Conservation (phyloP, 768 basidiomycete genomes). For the Lactifluus hygrophoroides region DNA sequence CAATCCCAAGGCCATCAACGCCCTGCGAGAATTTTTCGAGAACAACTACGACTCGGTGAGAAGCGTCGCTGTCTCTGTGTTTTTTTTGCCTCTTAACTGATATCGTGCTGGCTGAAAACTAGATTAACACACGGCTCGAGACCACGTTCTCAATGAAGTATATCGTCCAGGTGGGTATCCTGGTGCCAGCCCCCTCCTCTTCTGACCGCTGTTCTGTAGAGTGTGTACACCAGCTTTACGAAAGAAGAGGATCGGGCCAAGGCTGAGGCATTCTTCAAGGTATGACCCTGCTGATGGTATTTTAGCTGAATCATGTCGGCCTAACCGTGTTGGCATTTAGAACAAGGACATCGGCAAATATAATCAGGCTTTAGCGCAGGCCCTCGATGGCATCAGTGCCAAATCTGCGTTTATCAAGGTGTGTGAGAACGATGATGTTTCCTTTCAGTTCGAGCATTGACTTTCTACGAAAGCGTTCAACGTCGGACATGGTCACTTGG, state of each 20-base stretch:
- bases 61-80: background rate
- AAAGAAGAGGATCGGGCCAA: conserved; percentile 7
- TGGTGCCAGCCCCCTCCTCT: background rate
- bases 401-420: conserved; percentile 16
- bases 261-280: conserved; percentile 19
- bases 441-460: background rate
- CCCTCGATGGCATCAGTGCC: conserved; percentile 13
- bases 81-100: background rate
- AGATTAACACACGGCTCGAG: conserved; percentile 15
- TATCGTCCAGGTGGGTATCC: conserved; percentile 3
- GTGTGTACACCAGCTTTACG: conserved; percentile 1
- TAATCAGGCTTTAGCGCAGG: conserved; percentile 18
- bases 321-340: background rate
- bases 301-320: background rate
- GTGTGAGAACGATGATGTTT: background rate
- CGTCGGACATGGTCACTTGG: conserved; percentile 13
- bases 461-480: conserved; percentile 12
- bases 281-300: background rate
- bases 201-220: background rate
- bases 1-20: conserved; percentile 49
- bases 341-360: conserved; percentile 17
- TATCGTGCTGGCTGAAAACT: background rate
- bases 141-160: conserved; percentile 12
- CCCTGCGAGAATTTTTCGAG: conserved; percentile 54
- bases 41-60: conserved; percentile 58